These are phyloP conservation scores for Termitomyces sp. DNA, from an alignment of 768 basidiomycete genomes.

Conservation along the genomic window DNA sequence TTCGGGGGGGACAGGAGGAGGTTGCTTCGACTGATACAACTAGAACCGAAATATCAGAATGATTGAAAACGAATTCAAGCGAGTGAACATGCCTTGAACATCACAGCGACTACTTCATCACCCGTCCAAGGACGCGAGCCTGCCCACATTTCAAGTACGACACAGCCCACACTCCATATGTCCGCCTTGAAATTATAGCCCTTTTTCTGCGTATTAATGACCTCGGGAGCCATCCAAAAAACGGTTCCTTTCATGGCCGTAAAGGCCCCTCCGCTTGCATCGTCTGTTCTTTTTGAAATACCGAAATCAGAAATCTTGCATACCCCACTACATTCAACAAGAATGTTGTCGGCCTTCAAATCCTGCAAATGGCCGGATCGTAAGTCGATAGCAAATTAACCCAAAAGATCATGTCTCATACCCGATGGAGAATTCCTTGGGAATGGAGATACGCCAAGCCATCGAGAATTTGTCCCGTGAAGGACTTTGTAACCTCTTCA, in stretches of 20 bases:
- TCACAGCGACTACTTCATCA: slow-evolving; percentile 85
- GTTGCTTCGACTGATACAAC: slow-evolving; percentile 80
- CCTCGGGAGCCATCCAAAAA: slow-evolving; percentile 99
- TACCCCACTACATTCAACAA: slow-evolving; percentile 85
- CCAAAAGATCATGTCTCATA: slow-evolving; percentile 23
- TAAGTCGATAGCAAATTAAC: background rate
- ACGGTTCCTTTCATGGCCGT: slow-evolving; percentile 98
- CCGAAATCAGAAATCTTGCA: slow-evolving; percentile 99
- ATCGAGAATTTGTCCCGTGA: slow-evolving; percentile 85
- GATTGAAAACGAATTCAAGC: background rate
- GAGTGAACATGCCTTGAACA: slow-evolving; percentile 72
- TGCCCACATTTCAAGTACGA: slow-evolving; percentile 99
- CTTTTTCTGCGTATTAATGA: slow-evolving; percentile 79
- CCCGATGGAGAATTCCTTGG: slow-evolving; percentile 88
- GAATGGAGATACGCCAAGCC: slow-evolving; percentile 93
- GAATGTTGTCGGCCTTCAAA: slow-evolving; percentile 96
- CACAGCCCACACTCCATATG: slow-evolving; percentile 98
- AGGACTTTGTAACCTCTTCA: slow-evolving; percentile 88
- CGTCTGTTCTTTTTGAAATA: slow-evolving; percentile 93
- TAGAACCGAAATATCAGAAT: slow-evolving; percentile 22
- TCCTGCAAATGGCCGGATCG: slow-evolving; percentile 46
- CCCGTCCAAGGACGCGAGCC: slow-evolving; percentile 94
- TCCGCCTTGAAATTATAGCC: slow-evolving; percentile 97
- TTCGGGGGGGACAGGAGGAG: slow-evolving; percentile 86
- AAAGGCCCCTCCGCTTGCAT: slow-evolving; percentile 74